phyloP scores from a whole-genome alignment of 1,284 basidiomycete species.

The Erythrobasidium hasegawianum region DNA sequence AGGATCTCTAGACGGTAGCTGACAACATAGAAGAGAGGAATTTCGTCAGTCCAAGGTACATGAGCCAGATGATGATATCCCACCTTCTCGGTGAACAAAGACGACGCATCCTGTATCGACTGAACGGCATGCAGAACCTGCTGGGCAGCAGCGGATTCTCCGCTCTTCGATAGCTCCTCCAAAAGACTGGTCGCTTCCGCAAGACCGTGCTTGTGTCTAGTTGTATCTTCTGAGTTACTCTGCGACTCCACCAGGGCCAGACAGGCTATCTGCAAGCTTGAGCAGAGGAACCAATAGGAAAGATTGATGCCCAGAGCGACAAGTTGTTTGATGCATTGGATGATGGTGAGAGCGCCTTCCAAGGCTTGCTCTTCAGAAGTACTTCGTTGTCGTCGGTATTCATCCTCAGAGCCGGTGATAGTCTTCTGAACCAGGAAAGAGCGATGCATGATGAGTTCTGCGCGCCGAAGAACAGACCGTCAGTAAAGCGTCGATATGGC shows the following conservation, averaged over 20 bases:
- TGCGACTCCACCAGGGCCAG: slow-evolving; percentile 19
- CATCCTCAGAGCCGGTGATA: background rate
- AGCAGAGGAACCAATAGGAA: slow-evolving; percentile 23
- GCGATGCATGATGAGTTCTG: slow-evolving; percentile 27
- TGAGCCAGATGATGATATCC: no score
- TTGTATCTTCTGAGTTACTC: slow-evolving; percentile 14
- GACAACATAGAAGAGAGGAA: no score
- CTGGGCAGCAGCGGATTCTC: slow-evolving; percentile 18
- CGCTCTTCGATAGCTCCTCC: slow-evolving; percentile 18
- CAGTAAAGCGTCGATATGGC: background rate
- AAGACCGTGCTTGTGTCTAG: slow-evolving; percentile 9
- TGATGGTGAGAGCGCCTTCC: slow-evolving; percentile 19
- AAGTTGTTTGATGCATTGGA: slow-evolving; percentile 11
- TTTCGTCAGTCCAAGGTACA: no score
- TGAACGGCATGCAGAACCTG: slow-evolving; percentile 19
- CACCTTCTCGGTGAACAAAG: background rate
- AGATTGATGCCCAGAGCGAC: slow-evolving; percentile 20
- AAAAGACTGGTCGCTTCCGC: slow-evolving; percentile 8
- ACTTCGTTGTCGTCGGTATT: slow-evolving; percentile 2
- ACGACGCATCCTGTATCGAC: slow-evolving; percentile 24
- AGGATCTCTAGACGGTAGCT: no score
- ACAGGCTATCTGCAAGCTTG: slow-evolving; percentile 25
- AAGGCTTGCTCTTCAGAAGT: slow-evolving; percentile 19
- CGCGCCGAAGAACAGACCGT: background rate
- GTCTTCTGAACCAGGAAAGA: slow-evolving; percentile 21